phyloP scores from a whole-genome alignment of 2,329 filamentous ascomycete genomes.

The Penicillium sp. region DNA sequence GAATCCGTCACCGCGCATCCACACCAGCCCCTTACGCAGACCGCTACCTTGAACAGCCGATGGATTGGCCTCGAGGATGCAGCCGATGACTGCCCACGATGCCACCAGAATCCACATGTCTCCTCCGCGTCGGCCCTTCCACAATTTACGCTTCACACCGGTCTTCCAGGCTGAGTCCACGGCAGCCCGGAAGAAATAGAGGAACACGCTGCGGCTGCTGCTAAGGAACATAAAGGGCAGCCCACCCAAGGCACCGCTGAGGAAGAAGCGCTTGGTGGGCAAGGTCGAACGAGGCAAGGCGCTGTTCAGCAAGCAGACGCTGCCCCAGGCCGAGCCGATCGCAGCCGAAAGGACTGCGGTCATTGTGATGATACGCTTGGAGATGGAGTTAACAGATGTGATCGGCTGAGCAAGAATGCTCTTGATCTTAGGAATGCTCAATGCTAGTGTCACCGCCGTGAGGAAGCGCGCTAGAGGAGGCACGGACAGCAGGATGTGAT shows the following conservation, averaged over 20 bases:
- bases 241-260: conserved; percentile 83
- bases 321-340: conserved; percentile 86
- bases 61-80: conserved; percentile 74
- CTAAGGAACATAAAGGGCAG: conserved; percentile 75
- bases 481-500: conserved; percentile 84
- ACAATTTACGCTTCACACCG: conserved; percentile 86
- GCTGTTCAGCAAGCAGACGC: conserved; percentile 84
- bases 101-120: conserved; percentile 83
- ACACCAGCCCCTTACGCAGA: conserved; percentile 73
- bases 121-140: conserved; percentile 79
- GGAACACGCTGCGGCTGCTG: conserved; percentile 64
- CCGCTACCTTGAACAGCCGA: conserved; percentile 68
- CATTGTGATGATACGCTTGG: conserved; percentile 72
- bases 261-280: conserved; percentile 84
- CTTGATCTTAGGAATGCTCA: conserved; percentile 72
- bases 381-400: conserved; percentile 66
- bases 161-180: conserved; percentile 90
- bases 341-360: conserved; percentile 78
- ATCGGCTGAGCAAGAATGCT: conserved; percentile 71
- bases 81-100: conserved; percentile 76
- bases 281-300: conserved; percentile 75
- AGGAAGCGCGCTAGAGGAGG: conserved; percentile 74
- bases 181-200: conserved; percentile 78
- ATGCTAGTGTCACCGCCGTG: conserved; percentile 67
- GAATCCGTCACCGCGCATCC: conserved; percentile 76